Evolutionary conservation across 306 rosid genomes (phyloP).

Genomic region (Senna siamea): DNA sequence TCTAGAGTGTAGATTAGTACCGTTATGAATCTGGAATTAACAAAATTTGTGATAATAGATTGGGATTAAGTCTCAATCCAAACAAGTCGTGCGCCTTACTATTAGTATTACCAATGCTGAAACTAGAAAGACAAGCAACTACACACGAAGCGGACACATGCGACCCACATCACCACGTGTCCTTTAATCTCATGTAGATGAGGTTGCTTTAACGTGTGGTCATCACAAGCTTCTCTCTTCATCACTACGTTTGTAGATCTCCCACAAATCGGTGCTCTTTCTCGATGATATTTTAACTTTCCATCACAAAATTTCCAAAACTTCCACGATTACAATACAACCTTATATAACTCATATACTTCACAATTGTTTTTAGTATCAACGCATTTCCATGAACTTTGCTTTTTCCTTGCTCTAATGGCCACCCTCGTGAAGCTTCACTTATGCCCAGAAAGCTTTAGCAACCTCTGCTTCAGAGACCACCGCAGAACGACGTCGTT

Average conservation of each 20-base stretch:
- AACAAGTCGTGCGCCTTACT: conserved; percentile 2
- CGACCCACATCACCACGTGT: conserved; percentile 66
- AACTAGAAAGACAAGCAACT: neutral
- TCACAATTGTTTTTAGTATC: no score
- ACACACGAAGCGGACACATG: neutral
- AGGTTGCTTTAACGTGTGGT: conserved; percentile 90
- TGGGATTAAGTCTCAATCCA: neutral
- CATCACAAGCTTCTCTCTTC: conserved; percentile 62
- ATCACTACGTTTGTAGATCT: conserved; percentile 29
- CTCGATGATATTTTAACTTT: conserved; percentile 42
- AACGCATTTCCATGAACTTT: neutral
- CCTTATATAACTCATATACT: neutral
- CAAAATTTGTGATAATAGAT: no score
- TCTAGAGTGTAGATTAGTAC: no score
- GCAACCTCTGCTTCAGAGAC: conserved; percentile 15
- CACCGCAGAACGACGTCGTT: conserved; percentile 38
- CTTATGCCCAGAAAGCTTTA: conserved; percentile 55
- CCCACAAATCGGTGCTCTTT: conserved; percentile 24
- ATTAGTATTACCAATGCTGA: no score
- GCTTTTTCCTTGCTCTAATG: conserved; percentile 36
- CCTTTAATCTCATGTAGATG: conserved; percentile 43
- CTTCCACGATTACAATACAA: neutral
- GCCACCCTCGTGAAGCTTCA: conserved; percentile 63
- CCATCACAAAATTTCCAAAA: conserved; percentile 37
- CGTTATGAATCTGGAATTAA: no score